phyloP scores from a whole-genome alignment of 257 asterid genomes.

The Solanum ossicruentum region DNA sequence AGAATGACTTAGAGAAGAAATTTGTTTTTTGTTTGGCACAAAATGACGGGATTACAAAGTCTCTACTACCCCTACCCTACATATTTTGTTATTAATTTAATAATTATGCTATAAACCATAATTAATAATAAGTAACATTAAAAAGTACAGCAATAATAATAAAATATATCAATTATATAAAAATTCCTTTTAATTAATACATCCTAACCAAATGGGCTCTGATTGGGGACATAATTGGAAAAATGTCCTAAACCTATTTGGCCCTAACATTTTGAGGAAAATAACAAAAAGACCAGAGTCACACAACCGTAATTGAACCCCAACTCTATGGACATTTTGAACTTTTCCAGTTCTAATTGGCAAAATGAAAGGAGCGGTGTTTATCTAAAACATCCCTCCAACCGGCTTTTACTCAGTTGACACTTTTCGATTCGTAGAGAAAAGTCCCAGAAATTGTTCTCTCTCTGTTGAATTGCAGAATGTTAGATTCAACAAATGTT shows the following conservation, averaged over 20 bases:
- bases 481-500: not conserved
- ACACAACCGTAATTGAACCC: not conserved
- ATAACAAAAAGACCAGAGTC: not conserved
- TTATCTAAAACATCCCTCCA: not conserved
- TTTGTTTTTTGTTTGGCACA: no score
- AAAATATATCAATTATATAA: no score
- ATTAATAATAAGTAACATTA: no score
- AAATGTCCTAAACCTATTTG: not conserved
- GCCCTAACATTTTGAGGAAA: not conserved
- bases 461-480: not conserved
- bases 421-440: not conserved
- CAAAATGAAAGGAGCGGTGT: not conserved
- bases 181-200: no score
- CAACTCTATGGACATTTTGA: not conserved
- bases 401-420: not conserved
- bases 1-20: no score
- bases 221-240: not conserved
- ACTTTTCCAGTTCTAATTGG: not conserved
- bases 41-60: no score
- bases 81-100: no score
- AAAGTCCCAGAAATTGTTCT: not conserved
- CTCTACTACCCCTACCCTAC: no score
- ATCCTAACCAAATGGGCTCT: no score
- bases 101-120: no score
- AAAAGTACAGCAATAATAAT: no score